These are phyloP conservation scores for Rhynchospora pubera DNA, from an alignment of 176 grass and related monocot species.

Conservation along the genomic window DNA sequence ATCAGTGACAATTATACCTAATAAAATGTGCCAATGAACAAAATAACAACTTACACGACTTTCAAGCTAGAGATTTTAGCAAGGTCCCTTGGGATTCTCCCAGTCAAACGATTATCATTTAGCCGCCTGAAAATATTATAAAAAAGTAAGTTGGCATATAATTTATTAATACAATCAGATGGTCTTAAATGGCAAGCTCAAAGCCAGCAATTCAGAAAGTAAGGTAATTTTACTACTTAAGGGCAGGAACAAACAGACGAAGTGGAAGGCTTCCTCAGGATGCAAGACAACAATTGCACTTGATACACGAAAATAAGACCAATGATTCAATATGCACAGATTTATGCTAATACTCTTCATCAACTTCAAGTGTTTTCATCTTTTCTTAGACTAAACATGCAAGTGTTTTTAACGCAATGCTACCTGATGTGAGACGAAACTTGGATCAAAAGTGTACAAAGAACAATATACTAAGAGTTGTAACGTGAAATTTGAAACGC, in stretches of 20 bases:
- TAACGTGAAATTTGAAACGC: not conserved
- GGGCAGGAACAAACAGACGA: not conserved
- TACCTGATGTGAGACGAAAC: not conserved
- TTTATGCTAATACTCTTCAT: not conserved
- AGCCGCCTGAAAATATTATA: constrained; percentile 36
- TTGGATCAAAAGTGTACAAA: not conserved
- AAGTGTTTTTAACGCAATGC: not conserved
- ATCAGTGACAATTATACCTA: not conserved
- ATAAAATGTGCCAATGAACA: not conserved
- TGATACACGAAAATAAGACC: not conserved
- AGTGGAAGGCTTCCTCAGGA: not conserved
- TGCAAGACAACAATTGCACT: not conserved
- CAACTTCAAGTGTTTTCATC: not conserved
- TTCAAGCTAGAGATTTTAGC: constrained; percentile 48
- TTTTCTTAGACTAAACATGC: not conserved
- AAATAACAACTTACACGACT: constrained; percentile 57
- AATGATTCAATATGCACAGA: not conserved
- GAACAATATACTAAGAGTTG: not conserved
- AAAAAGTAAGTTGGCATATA: not conserved
- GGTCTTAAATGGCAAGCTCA: not conserved
- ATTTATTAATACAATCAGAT: not conserved
- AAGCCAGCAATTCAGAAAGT: not conserved
- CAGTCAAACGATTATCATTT: constrained; percentile 52
- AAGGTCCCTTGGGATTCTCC: constrained; percentile 57
- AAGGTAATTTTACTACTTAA: not conserved